Base-by-base conservation (phyloP, 257 asterid species). In the Solanum paucissectum region DNA sequence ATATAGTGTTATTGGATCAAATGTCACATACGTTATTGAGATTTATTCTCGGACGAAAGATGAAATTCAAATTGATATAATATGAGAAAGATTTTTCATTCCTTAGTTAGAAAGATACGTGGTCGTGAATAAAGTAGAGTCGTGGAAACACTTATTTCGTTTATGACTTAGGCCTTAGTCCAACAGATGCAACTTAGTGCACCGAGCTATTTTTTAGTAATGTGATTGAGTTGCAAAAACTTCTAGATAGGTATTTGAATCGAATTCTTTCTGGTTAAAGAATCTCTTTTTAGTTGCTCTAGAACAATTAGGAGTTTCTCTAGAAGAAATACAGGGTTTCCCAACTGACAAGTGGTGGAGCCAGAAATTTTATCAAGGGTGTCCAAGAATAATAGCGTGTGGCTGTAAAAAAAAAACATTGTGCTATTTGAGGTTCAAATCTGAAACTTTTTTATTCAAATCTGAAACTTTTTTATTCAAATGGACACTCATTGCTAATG, bases 151-250 rank as follows among this genome's bases (percentile, higher is more conserved):
- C 33, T n/a, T n/a, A 13, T 68, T 68, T 12, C 5, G 2, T 68
- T 68, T 32, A 0, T 27, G 0, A 0, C 0, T 68, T 68, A 16
- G 11, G 33, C 0, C 23, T 29, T 68, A 3, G 3, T 27, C 21
- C 21, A 68, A 0, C 10, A 0, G 8, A 27, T 0, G n/a, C 3
- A 9, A 44, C 21, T 27, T 25, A 4, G 5, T 71, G 25, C 42
- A 33, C 25, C 0, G 60, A 52, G 3, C 23, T 16, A 0, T 5
- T 2, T 49, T 49, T 14, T 0, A 49, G 21, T 49, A 14, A 14
- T 49, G 0, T 49, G 8, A 49, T 49, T 1, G 60, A 49, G 8
- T 49, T 14, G 3, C 0, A 0, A 5, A 14, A 14, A 49, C 0
- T 49, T 49, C 8, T 49, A 3, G 8, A 49, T 49, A 49, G 21